Conservation (phyloP, 2,329 filamentous ascomycete species). For the Achaetomium macrosporum region DNA sequence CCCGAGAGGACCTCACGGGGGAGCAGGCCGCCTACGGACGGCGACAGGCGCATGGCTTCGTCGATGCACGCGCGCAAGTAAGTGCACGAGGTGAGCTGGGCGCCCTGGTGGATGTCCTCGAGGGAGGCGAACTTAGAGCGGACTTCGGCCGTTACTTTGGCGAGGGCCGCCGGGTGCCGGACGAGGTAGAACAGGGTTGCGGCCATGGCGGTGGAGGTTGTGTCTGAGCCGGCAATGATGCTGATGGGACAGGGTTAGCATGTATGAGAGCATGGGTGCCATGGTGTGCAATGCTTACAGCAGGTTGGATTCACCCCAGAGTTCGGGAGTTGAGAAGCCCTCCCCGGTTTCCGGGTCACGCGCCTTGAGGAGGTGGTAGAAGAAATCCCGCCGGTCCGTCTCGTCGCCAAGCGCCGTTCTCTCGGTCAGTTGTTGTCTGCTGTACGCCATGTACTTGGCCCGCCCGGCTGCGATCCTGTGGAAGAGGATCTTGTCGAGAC, state of each 20-base stretch:
- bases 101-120: slow-evolving; percentile 51
- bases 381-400: slow-evolving; percentile 66
- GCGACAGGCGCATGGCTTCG: slow-evolving; percentile 59
- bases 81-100: slow-evolving; percentile 43
- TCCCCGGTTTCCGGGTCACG: slow-evolving; percentile 65
- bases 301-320: slow-evolving; percentile 66
- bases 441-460: slow-evolving; percentile 66
- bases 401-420: slow-evolving; percentile 61
- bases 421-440: slow-evolving; percentile 59
- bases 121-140: slow-evolving; percentile 44
- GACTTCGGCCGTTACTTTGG: slow-evolving; percentile 46
- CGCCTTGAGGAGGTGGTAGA: slow-evolving; percentile 67
- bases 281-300: slow-evolving; percentile 39
- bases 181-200: slow-evolving; percentile 58
- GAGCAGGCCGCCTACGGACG: slow-evolving; percentile 54
- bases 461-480: slow-evolving; percentile 60
- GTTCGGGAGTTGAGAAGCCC: slow-evolving; percentile 58
- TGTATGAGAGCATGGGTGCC: neutral
- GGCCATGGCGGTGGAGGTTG: slow-evolving; percentile 63
- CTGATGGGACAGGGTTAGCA: slow-evolving; percentile 26
- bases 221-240: slow-evolving; percentile 67
- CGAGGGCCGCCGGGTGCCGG: slow-evolving; percentile 44
- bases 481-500: slow-evolving; percentile 63
- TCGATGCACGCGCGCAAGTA: slow-evolving; percentile 61
- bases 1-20: slow-evolving; percentile 54